Percentiles rank a stretch among this genome's conserved stretches.
Conservation (phyloP, 345 rosid species). For the Lagerstroemia speciosa region DNA sequence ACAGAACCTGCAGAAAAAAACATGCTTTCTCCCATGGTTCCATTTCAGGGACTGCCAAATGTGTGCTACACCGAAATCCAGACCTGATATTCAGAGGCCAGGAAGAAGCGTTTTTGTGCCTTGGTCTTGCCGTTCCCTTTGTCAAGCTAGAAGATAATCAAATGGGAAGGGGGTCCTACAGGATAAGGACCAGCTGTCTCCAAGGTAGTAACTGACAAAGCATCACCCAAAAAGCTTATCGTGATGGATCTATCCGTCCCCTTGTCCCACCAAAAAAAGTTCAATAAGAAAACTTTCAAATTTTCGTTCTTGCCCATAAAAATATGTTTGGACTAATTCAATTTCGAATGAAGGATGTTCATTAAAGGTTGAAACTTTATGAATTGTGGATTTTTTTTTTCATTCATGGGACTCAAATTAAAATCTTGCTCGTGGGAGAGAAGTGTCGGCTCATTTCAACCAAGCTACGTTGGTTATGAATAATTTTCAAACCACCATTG, state of each 20-base stretch:
- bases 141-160: neutral
- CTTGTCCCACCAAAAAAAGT: neutral
- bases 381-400: too few relatives aligned
- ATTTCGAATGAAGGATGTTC: too few relatives aligned
- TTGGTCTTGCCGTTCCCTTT: neutral
- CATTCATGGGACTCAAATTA: too few relatives aligned
- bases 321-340: too few relatives aligned
- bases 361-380: too few relatives aligned
- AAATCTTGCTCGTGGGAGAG: too few relatives aligned
- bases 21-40: neutral
- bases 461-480: too few relatives aligned
- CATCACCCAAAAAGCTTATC: neutral
- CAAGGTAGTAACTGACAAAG: neutral
- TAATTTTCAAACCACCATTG: neutral
- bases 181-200: neutral
- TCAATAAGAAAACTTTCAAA: neutral
- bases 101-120: neutral
- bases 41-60: too few relatives aligned
- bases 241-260: neutral
- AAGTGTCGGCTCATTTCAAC: too few relatives aligned
- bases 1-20: neutral
- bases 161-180: neutral
- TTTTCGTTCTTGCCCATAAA: too few relatives aligned
- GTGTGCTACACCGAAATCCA: too few relatives aligned
- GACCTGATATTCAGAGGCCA: neutral